Conservation (phyloP, 495 filamentous ascomycete species). For the Jackrogersella minutella region DNA sequence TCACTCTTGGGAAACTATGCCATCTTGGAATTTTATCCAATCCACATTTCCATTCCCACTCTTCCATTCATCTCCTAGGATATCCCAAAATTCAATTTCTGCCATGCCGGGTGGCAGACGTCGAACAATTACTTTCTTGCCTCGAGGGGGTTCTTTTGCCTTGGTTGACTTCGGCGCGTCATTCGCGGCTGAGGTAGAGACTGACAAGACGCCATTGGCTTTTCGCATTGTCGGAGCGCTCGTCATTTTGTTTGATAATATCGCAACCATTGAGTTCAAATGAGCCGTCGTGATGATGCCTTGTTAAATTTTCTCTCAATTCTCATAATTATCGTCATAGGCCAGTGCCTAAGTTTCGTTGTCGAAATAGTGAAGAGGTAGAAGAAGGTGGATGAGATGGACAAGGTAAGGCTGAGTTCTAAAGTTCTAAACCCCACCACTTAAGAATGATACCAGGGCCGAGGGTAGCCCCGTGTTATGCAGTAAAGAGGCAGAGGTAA, state of each 20-base stretch:
- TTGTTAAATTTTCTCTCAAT: neutral
- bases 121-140: constrained; percentile 85
- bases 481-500: constrained; percentile 2
- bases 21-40: constrained; percentile 78
- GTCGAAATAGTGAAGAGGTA: too few species aligned
- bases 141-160: constrained; percentile 66
- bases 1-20: constrained; percentile 90
- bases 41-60: constrained; percentile 80
- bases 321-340: neutral
- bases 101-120: constrained; percentile 87
- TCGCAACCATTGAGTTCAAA: neutral
- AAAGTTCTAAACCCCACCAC: constrained; percentile 23
- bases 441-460: too few species aligned
- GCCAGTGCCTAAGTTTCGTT: too few species aligned
- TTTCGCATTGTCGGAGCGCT: constrained; percentile 28
- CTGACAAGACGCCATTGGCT: constrained; percentile 60
- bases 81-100: constrained; percentile 74
- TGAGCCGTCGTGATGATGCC: neutral
- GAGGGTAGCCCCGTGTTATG: constrained; percentile 3
- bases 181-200: constrained; percentile 59
- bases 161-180: constrained; percentile 60
- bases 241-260: neutral
- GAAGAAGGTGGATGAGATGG: too few species aligned
- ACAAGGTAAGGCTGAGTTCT: constrained; percentile 11
- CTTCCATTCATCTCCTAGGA: constrained; percentile 86